Percentiles rank a stretch among this genome's conserved stretches.
Conservation (phyloP, 129 eudicot genomes). For the Artemisia annua region DNA sequence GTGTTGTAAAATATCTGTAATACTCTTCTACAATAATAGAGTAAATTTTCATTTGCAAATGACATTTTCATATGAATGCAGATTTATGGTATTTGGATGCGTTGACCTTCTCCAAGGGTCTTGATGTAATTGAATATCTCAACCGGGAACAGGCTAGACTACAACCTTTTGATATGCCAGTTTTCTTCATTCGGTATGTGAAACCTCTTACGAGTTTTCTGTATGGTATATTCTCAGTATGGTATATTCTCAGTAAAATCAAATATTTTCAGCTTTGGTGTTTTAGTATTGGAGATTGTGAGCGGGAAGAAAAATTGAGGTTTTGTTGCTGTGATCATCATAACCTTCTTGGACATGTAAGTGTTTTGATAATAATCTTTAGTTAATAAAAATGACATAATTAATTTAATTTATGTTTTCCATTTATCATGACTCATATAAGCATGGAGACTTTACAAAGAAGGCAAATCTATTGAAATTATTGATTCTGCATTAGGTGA, state of each 20-base stretch:
- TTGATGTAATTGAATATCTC: no score
- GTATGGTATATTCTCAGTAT: no score
- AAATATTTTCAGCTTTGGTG: constrained; percentile 43
- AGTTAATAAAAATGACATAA: background rate
- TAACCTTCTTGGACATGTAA: constrained; percentile 51
- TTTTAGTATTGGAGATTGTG: constrained; percentile 41
- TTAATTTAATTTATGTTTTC: background rate
- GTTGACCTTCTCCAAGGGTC: no score
- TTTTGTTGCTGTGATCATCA: constrained; percentile 33
- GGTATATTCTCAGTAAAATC: constrained; percentile 42
- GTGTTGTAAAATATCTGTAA: no score
- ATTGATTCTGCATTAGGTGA: background rate
- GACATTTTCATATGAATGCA: no score
- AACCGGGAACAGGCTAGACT: no score
- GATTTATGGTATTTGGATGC: no score
- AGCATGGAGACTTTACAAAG: constrained; percentile 47
- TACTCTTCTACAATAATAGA: no score
- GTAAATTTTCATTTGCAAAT: no score
- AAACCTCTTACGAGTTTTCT: no score
- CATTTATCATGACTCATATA: background rate
- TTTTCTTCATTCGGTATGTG: no score
- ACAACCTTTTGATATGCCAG: no score
- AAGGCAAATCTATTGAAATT: constrained; percentile 37
- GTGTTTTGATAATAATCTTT: constrained; percentile 1
- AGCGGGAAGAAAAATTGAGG: constrained; percentile 46